Evolutionary conservation across 2,329 filamentous ascomycete genomes (phyloP).

Genomic region (Zymoseptoria crescenta): DNA sequence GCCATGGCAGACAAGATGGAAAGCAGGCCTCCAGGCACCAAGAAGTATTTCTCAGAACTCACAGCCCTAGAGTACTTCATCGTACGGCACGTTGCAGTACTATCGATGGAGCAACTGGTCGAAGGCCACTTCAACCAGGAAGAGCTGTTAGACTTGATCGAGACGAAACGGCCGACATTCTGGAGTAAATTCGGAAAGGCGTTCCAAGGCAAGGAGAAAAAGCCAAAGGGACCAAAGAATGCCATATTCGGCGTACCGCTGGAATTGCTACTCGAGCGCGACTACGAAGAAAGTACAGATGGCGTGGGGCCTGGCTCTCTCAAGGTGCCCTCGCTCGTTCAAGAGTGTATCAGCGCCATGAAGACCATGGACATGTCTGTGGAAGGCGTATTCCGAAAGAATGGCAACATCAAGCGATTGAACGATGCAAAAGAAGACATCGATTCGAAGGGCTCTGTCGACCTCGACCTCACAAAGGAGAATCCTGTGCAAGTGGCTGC

Average conservation of each 20-base stretch:
- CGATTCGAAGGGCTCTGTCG: conserved; percentile 75
- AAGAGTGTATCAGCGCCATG: conserved; percentile 90
- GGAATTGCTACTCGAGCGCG: conserved; percentile 81
- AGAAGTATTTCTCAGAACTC: conserved; percentile 92
- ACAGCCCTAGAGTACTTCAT: conserved; percentile 97
- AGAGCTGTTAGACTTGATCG: conserved; percentile 84
- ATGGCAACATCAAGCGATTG: conserved; percentile 92
- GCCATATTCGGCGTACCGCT: conserved; percentile 86
- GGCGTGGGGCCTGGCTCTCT: conserved; percentile 87
- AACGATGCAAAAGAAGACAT: conserved; percentile 80
- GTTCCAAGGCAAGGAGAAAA: conserved; percentile 56
- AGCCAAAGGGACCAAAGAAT: conserved; percentile 78
- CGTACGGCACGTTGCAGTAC: conserved; percentile 84
- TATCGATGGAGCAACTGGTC: conserved; percentile 88
- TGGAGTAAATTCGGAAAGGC: conserved; percentile 98
- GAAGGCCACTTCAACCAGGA: conserved; percentile 89
- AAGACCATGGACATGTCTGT: conserved; percentile 98
- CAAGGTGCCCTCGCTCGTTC: conserved; percentile 86
- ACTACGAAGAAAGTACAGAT: conserved; percentile 95
- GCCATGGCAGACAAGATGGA: conserved; percentile 41
- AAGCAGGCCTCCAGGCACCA: conserved; percentile 36
- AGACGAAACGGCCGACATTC: conserved; percentile 86
- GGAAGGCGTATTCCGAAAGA: conserved; percentile 97
- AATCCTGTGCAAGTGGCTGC: conserved; percentile 91
- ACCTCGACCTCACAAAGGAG: conserved; percentile 78